Evolutionary conservation across 148 eudicot species (phyloP), one percentile per base, ranked within the genome.

Genomic region (Silene uniflora): DNA sequence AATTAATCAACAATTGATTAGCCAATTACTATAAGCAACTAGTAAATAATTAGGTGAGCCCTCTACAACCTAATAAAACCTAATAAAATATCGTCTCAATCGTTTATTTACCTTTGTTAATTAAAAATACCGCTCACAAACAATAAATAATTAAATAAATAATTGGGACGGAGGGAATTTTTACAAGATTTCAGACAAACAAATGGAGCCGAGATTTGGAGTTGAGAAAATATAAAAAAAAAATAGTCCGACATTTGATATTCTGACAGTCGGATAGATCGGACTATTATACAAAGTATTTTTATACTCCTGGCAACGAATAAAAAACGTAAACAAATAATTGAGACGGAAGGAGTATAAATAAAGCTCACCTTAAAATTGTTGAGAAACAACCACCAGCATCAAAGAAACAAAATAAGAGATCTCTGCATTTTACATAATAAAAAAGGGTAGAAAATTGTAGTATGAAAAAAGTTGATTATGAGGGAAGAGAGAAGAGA

Each of bases 401-500:
- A 2, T n/a, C 25, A 2, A 24, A 35, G 2, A 0, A 18, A 35
- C 12, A 67, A 75, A 67, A n/a, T 29, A 2, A 27, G 69, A 81
- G 83, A 81, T 81, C 80, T 9, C 49, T 27, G 83, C 83, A 81
- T 81, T 81, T n/a, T n/a, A n/a, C n/a, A n/a, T n/a, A n/a, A n/a
- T 46, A 69, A 69, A 67, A 67, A 46, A 72, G 4, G 39, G 39
- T 1, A 18, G 8, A 66, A 35, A 29, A 35, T 35, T 35, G 6
- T 1, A 35, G 6, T 1, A 4, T 35, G 39, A 0, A 66, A 64
- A 16, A 42, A 18, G 18, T 32, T 5, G 29, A 12, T 23, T 11
- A 11, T 11, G 13, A 17, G 19, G 44, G 17, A 66, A 17, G 5
- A 32, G 49, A 29, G 14, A 2, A 32, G 65, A 35, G 17, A 35